Percentiles rank a stretch among this genome's conserved stretches.
phyloP scores from a whole-genome alignment of 2,329 filamentous ascomycete species.

The Penicillium sp. region DNA sequence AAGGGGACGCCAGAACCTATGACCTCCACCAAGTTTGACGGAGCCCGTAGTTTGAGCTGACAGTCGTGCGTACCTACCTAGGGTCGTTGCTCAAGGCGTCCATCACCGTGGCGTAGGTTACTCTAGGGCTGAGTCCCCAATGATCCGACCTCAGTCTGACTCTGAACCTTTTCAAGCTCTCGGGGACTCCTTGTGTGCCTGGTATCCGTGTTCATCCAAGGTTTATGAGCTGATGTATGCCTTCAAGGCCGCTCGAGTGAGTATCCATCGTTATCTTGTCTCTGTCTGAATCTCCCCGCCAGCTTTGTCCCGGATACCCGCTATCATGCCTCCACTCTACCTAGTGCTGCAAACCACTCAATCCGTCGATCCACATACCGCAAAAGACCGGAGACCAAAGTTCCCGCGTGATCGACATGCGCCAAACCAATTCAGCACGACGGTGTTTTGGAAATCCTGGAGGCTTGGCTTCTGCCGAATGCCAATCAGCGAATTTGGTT shows the following conservation, averaged over 20 bases:
- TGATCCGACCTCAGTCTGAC: background rate
- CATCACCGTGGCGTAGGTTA: background rate
- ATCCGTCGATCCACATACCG: constrained; percentile 15
- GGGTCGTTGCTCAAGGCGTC: background rate
- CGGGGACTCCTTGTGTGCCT: too few relatives aligned
- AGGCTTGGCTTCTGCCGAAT: background rate
- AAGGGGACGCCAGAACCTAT: background rate
- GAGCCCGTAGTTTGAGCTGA: background rate
- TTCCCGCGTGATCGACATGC: constrained; percentile 28
- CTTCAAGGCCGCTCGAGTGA: too few relatives aligned
- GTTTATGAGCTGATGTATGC: background rate
- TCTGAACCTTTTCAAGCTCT: background rate
- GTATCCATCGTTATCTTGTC: constrained; percentile 7
- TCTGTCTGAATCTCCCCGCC: constrained; percentile 4
- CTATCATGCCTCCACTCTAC: background rate
- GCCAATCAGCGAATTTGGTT: background rate
- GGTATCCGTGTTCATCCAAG: background rate
- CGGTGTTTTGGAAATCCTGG: background rate
- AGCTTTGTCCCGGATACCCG: constrained; percentile 3
- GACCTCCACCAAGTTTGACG: background rate
- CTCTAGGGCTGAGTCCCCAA: background rate
- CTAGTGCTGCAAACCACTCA: constrained; percentile 4
- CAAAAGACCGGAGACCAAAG: constrained; percentile 1
- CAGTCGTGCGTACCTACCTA: background rate
- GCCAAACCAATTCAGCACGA: constrained; percentile 8